Conservation (phyloP, 2,329 filamentous ascomycete genomes). For the Paecilomyces dactylethromorphus region DNA sequence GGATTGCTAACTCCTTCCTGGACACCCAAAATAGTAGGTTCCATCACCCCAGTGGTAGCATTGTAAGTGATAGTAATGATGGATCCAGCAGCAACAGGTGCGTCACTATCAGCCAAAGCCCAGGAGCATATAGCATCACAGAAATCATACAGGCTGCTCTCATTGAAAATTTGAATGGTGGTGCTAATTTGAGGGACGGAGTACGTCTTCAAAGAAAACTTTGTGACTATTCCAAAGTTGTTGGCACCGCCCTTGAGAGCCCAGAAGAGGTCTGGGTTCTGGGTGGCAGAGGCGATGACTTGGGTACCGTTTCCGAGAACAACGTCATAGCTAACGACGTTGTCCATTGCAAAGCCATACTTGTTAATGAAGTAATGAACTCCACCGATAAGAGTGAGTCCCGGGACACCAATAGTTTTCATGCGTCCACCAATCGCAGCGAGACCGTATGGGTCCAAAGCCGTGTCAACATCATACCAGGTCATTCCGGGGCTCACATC, state of each 20-base stretch:
- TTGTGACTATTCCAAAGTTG: slow-evolving; percentile 28
- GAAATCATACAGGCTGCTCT: slow-evolving; percentile 16
- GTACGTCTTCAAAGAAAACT: slow-evolving; percentile 21
- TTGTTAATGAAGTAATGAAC: slow-evolving; percentile 25
- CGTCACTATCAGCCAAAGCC: slow-evolving; percentile 13
- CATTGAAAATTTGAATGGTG: slow-evolving; percentile 25
- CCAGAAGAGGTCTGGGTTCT: slow-evolving; percentile 27
- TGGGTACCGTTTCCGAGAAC: slow-evolving; percentile 24
- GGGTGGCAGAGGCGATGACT: slow-evolving; percentile 14
- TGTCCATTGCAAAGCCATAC: slow-evolving; percentile 28
- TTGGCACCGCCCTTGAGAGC: slow-evolving; percentile 29
- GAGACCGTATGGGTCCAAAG: slow-evolving; percentile 17
- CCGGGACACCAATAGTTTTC: slow-evolving; percentile 29
- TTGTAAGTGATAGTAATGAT: slow-evolving; percentile 20
- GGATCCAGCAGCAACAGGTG: slow-evolving; percentile 22
- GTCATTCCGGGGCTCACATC: slow-evolving; percentile 18
- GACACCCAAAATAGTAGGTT: slow-evolving; percentile 24
- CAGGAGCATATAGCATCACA: slow-evolving; percentile 21
- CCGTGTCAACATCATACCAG: slow-evolving; percentile 24
- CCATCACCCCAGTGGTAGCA: slow-evolving; percentile 13
- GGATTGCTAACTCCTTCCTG: slow-evolving; percentile 26
- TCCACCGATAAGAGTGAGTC: slow-evolving; percentile 29
- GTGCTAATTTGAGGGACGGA: slow-evolving; percentile 17
- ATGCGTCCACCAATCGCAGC: slow-evolving; percentile 24
- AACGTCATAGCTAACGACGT: slow-evolving; percentile 25